A percentile compares a stretch with the other conserved stretches of the same genome.
phyloP scores from a whole-genome alignment of 139 green algal species.

The Chlamydomonas urium region DNA sequence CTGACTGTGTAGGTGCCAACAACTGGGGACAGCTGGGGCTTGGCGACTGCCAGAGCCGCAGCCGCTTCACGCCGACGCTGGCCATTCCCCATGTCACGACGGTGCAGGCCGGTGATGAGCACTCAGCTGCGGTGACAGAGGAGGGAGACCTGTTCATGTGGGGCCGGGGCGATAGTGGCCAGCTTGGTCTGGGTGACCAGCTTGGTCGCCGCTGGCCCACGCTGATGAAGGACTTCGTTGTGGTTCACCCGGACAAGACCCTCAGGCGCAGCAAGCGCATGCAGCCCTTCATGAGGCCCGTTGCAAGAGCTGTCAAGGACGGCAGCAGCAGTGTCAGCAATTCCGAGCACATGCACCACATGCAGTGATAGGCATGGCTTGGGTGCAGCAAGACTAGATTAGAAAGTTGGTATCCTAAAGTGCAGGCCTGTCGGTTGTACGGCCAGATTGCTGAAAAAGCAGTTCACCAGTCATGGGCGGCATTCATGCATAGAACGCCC shows the following conservation, averaged over 20 bases:
- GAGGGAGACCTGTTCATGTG: constrained; percentile 64
- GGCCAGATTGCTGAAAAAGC: no score
- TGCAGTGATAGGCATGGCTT: no score
- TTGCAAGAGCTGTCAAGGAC: no score
- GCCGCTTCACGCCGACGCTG: constrained; percentile 38
- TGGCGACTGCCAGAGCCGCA: constrained; percentile 36
- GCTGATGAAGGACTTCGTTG: constrained; percentile 43
- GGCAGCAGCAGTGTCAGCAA: no score
- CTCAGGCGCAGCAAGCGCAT: constrained; percentile 60
- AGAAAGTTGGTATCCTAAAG: no score
- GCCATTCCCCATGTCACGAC: constrained; percentile 38
- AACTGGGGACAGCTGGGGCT: constrained; percentile 74
- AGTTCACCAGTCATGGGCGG: no score
- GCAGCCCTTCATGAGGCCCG: constrained; percentile 8
- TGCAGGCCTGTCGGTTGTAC: no score
- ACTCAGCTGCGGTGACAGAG: constrained; percentile 55
- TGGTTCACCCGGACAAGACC: constrained; percentile 71
- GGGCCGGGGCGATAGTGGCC: constrained; percentile 72
- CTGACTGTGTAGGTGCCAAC: constrained; percentile 69
- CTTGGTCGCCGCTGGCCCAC: constrained; percentile 46
- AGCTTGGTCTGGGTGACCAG: constrained; percentile 70
- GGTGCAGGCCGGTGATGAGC: constrained; percentile 61
- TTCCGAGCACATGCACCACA: no score
- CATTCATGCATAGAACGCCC: no score
- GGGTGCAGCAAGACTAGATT: no score